phyloP scores from a whole-genome alignment of 148 eudicot genomes.

The Chenopodium quinoa region DNA sequence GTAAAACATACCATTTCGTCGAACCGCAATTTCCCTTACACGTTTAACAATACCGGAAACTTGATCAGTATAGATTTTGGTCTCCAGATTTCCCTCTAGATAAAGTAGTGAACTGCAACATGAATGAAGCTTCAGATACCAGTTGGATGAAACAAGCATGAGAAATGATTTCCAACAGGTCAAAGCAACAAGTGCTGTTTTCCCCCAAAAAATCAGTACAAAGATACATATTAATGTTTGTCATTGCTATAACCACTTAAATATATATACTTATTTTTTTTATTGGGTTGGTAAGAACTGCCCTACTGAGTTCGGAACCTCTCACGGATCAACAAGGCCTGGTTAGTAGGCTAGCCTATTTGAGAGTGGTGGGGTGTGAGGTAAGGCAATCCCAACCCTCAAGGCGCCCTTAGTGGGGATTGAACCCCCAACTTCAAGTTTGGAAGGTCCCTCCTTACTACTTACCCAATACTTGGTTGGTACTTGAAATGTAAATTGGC shows the following conservation, averaged over 20 bases:
- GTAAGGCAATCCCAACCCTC: too few species aligned
- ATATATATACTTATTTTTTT: too few species aligned
- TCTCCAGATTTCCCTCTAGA: constrained; percentile 88
- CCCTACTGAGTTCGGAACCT: too few species aligned
- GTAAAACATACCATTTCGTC: constrained; percentile 50
- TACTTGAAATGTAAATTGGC: not conserved
- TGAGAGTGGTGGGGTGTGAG: too few species aligned
- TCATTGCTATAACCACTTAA: not conserved
- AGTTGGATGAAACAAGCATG: not conserved
- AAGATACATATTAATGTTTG: not conserved
- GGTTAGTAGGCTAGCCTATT: too few species aligned
- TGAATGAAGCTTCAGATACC: constrained; percentile 1
- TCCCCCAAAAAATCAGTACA: not conserved
- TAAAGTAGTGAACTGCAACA: constrained; percentile 61
- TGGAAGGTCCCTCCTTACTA: too few species aligned
- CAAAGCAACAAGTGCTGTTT: not conserved
- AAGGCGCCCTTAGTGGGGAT: too few species aligned
- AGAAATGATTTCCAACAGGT: not conserved
- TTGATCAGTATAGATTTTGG: constrained; percentile 72
- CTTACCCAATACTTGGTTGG: too few species aligned
- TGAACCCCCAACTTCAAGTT: too few species aligned
- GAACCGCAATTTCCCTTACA: constrained; percentile 77
- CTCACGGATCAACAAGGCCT: too few species aligned
- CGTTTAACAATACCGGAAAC: constrained; percentile 76
- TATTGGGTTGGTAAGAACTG: too few species aligned